Evolutionary conservation across 1,284 basidiomycete genomes (phyloP).

Genomic region (Hemileia vastatrix): DNA sequence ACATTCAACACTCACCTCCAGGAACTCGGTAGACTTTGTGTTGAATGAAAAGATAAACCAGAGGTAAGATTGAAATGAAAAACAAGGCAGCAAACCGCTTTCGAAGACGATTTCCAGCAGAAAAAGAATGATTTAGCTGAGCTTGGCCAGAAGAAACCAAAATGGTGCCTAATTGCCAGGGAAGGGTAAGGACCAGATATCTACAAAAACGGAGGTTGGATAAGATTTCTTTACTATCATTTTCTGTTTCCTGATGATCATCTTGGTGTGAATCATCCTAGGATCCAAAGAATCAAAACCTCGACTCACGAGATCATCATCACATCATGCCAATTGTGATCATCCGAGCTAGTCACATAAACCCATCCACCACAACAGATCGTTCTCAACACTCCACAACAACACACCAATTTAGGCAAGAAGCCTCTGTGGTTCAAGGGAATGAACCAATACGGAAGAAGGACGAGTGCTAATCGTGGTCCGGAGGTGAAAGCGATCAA

Average conservation of each 20-base stretch:
- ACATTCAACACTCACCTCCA: conserved; percentile 53
- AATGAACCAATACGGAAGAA: conserved; percentile 52
- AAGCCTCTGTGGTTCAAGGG: too few relatives aligned
- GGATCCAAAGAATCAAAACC: conserved; percentile 53
- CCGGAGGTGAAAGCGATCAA: conserved; percentile 65
- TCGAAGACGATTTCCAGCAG: conserved; percentile 44
- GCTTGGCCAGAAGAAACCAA: conserved; percentile 49
- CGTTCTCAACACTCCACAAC: conserved; percentile 63
- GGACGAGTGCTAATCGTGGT: conserved; percentile 68
- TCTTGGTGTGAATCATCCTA: background rate
- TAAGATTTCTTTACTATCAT: background rate
- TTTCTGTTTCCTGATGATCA: background rate
- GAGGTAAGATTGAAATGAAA: conserved; percentile 59
- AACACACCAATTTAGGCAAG: conserved; percentile 54
- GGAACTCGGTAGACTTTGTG: conserved; percentile 69
- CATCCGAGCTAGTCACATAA: conserved; percentile 66
- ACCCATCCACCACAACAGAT: conserved; percentile 85
- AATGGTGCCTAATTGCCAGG: conserved; percentile 72
- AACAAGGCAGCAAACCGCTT: conserved; percentile 56
- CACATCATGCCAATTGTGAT: conserved; percentile 73
- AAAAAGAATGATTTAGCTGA: conserved; percentile 1
- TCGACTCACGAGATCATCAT: conserved; percentile 78
- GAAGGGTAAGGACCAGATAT: conserved; percentile 43
- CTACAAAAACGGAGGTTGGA: conserved; percentile 1
- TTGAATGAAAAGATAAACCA: conserved; percentile 73